phyloP scores from a whole-genome alignment of 2,329 filamentous ascomycete species.

The Cordyceps javanica region DNA sequence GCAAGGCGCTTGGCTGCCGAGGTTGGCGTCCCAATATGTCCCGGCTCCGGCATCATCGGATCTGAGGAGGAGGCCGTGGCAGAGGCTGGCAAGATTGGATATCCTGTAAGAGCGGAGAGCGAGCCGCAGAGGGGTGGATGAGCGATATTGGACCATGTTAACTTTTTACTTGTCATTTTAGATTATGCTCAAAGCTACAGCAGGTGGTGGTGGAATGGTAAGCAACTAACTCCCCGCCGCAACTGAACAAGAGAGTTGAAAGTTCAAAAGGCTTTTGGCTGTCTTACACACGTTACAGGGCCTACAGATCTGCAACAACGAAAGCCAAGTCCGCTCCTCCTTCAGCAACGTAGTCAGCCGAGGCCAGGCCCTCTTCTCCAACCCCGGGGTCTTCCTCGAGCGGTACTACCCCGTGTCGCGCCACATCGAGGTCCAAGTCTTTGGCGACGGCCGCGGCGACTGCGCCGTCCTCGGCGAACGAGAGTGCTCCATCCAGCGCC shows the following conservation, averaged over 20 bases:
- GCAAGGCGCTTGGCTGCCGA: constrained; percentile 47
- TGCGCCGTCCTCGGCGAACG: constrained; percentile 33
- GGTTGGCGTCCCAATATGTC: constrained; percentile 37
- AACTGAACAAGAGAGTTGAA: not conserved
- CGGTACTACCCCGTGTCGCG: constrained; percentile 30
- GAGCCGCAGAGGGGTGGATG: not conserved
- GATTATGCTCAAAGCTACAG: constrained; percentile 37
- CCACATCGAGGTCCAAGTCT: constrained; percentile 40
- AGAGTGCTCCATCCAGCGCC: constrained; percentile 39
- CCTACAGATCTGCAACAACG: not conserved
- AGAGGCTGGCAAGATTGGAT: not conserved
- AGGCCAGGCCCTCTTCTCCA: constrained; percentile 17
- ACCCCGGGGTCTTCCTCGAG: constrained; percentile 29
- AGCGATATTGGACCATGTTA: not conserved
- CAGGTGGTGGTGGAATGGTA: constrained; percentile 37
- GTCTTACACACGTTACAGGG: constrained; percentile 11
- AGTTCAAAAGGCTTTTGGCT: not conserved
- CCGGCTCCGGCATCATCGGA: constrained; percentile 19
- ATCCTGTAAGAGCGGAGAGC: not conserved
- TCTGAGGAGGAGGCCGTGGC: not conserved
- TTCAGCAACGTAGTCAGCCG: not conserved
- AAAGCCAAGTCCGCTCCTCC: constrained; percentile 1
- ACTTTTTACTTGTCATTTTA: not conserved
- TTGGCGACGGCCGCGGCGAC: constrained; percentile 34
- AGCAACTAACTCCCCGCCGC: constrained; percentile 7